Evolutionary conservation across 768 basidiomycete genomes (phyloP).

Genomic region (Galerina sulciceps): DNA sequence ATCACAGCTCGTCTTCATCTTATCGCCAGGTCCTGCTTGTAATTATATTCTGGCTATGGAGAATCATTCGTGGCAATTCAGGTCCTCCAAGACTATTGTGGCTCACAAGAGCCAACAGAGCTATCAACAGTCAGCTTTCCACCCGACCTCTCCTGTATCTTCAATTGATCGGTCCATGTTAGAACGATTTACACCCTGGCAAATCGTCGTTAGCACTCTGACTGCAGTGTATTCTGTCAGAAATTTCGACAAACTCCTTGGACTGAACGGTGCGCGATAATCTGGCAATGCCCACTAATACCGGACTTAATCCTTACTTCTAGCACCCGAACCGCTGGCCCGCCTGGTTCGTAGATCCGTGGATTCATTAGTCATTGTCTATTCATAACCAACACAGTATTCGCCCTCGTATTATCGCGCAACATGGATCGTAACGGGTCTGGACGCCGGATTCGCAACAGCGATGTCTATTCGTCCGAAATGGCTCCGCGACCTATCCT

Average conservation of each 20-base stretch:
- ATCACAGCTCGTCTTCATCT: not conserved
- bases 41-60: constrained; percentile 89
- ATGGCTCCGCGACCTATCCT: constrained; percentile 89
- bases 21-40: constrained; percentile 80
- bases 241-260: constrained; percentile 85
- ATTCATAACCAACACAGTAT: constrained; percentile 56
- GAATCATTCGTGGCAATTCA: constrained; percentile 68
- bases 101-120: constrained; percentile 61
- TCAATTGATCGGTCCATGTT: not conserved
- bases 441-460: constrained; percentile 98
- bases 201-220: constrained; percentile 85
- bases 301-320: constrained; percentile 1
- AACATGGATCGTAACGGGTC: constrained; percentile 90
- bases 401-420: constrained; percentile 94
- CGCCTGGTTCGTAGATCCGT: constrained; percentile 62
- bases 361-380: not conserved
- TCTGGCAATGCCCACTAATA: constrained; percentile 7
- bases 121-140: constrained; percentile 53
- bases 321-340: constrained; percentile 93
- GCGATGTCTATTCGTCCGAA: constrained; percentile 92
- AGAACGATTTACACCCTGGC: constrained; percentile 96
- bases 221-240: constrained; percentile 83
- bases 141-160: not conserved
- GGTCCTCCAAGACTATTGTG: constrained; percentile 70
- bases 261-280: constrained; percentile 67